Conservation (phyloP, 1,284 basidiomycete genomes). For the Leccinum griseonigrum region DNA sequence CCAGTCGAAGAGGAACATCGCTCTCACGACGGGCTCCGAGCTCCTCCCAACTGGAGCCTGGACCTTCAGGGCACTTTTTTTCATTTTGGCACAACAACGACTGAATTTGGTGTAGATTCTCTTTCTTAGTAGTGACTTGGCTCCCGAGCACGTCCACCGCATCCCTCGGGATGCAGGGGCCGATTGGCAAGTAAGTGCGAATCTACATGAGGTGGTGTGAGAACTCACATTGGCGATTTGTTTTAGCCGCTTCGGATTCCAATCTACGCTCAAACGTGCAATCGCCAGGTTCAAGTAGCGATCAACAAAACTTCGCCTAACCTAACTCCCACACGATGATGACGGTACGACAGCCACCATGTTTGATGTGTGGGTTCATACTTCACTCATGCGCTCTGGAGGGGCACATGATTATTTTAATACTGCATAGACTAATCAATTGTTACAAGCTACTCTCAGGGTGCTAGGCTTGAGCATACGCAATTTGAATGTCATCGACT, state of each 20-base stretch:
- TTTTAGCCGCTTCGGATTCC: not conserved
- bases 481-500: not conserved
- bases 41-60: not conserved
- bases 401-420: not conserved
- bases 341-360: not conserved
- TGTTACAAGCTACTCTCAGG: not conserved
- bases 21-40: not conserved
- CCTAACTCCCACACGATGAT: not conserved
- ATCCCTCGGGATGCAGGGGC: not conserved
- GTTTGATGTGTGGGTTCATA: not conserved
- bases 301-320: not conserved
- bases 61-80: not conserved
- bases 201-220: not conserved
- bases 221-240: not conserved
- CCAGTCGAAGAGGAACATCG: not conserved
- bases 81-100: not conserved
- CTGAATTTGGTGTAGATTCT: not conserved
- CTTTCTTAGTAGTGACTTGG: not conserved
- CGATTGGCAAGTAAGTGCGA: not conserved
- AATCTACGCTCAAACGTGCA: not conserved
- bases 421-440: not conserved
- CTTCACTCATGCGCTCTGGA: not conserved
- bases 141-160: not conserved
- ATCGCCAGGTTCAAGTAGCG: not conserved
- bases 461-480: not conserved